A percentile compares a stretch with the other conserved stretches of the same genome.
Conservation (phyloP, 176 grass and related monocot species). For the Cenchrus americanus region DNA sequence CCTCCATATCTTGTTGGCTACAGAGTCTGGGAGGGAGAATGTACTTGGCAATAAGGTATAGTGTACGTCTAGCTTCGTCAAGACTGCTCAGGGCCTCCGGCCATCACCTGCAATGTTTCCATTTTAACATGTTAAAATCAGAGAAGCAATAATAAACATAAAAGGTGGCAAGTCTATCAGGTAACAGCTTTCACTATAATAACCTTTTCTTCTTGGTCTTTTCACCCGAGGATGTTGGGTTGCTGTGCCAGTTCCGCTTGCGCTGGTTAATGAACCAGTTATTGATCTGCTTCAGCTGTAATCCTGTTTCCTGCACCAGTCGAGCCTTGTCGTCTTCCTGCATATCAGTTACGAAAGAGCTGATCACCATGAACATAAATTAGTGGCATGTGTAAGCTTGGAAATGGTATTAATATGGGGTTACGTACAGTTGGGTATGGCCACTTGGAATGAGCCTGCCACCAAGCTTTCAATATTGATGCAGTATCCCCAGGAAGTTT, state of each 20-base stretch:
- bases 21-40: conserved; percentile 17
- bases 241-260: conserved; percentile 98
- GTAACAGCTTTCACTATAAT: not conserved
- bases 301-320: conserved; percentile 90
- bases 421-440: conserved; percentile 91
- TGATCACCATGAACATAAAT: not conserved
- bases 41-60: conserved; percentile 32
- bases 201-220: conserved; percentile 99
- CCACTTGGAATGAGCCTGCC: conserved; percentile 98
- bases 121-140: conserved; percentile 44
- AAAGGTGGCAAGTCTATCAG: not conserved
- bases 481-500: conserved; percentile 95
- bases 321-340: conserved; percentile 95
- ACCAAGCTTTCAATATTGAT: conserved; percentile 88
- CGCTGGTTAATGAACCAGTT: conserved; percentile 99
- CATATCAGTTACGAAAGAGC: conserved; percentile 26
- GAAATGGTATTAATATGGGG: not conserved
- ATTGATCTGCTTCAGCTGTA: conserved; percentile 99
- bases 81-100: not conserved
- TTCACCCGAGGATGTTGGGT: conserved; percentile 65
- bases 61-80: conserved; percentile 49
- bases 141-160: not conserved
- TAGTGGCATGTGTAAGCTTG: conserved; percentile 12
- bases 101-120: conserved; percentile 58
- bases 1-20: conserved; percentile 32